Conservation (phyloP, 1,284 basidiomycete species). For the Ganoderma resinaceum region DNA sequence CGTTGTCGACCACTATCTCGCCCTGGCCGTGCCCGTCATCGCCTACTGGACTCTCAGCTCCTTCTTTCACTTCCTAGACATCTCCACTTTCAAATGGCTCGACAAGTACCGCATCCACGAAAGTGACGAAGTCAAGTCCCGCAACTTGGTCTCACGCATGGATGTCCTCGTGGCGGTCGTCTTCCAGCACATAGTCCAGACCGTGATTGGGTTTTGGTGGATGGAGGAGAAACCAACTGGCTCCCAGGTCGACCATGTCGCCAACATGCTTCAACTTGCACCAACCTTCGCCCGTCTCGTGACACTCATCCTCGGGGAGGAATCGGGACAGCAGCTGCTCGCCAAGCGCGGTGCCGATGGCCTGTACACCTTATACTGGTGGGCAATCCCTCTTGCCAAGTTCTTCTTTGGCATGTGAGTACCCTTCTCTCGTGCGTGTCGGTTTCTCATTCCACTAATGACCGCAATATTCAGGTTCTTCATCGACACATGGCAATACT, state of each 20-base stretch:
- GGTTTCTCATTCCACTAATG: neutral
- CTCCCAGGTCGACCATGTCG: slow-evolving; percentile 58
- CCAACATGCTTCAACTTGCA: slow-evolving; percentile 51
- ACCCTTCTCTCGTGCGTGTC: neutral
- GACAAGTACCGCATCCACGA: slow-evolving; percentile 92
- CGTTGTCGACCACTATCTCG: slow-evolving; percentile 72
- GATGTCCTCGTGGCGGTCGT: slow-evolving; percentile 61
- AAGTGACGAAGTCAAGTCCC: slow-evolving; percentile 77
- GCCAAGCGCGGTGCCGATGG: slow-evolving; percentile 57
- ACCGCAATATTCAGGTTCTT: slow-evolving; percentile 68
- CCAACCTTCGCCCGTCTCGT: slow-evolving; percentile 52
- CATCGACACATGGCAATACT: slow-evolving; percentile 99
- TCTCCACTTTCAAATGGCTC: slow-evolving; percentile 77
- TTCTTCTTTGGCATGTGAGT: slow-evolving; percentile 88
- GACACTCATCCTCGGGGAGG: slow-evolving; percentile 47
- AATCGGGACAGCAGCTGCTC: slow-evolving; percentile 38
- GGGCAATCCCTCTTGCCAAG: slow-evolving; percentile 85
- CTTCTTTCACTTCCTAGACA: slow-evolving; percentile 86
- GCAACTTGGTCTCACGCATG: slow-evolving; percentile 86
- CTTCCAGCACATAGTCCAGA: slow-evolving; percentile 80
- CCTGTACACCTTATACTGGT: slow-evolving; percentile 90
- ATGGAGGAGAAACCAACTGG: slow-evolving; percentile 61
- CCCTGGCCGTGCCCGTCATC: slow-evolving; percentile 79
- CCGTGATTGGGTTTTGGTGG: slow-evolving; percentile 74
- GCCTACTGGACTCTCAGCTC: slow-evolving; percentile 91